Evolutionary conservation across 371 early-diverging fungal genomes (phyloP).

Genomic region (Apophysomyces ossiformis): DNA sequence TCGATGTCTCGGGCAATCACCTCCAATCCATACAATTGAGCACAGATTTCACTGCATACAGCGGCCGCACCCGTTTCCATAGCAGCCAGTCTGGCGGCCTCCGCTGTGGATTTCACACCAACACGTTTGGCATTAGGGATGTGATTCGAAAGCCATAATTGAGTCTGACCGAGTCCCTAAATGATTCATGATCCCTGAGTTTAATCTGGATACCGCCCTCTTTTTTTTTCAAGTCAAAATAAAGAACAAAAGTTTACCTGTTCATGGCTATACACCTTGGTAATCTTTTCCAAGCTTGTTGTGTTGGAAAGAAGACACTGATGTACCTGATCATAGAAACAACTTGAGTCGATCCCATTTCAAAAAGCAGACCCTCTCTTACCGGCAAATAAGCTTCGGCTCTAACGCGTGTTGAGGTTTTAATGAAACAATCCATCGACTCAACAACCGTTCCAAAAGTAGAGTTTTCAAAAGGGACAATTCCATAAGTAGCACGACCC

Average conservation of each 20-base stretch:
- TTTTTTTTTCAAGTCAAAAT: not conserved
- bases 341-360: too few relatives aligned
- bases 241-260: conserved; percentile 52
- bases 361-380: not conserved
- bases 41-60: conserved; percentile 81
- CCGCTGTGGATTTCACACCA: conserved; percentile 83
- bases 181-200: not conserved
- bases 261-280: conserved; percentile 90
- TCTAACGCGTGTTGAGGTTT: conserved; percentile 58
- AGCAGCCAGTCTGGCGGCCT: conserved; percentile 89
- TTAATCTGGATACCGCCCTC: not conserved
- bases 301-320: conserved; percentile 82
- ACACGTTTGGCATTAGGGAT: conserved; percentile 77
- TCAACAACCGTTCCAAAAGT: conserved; percentile 85
- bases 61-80: conserved; percentile 84
- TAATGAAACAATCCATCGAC: conserved; percentile 80
- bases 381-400: conserved; percentile 71
- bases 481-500: conserved; percentile 83
- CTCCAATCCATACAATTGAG: conserved; percentile 81
- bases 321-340: conserved; percentile 44
- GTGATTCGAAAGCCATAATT: conserved; percentile 71
- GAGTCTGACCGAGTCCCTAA: conserved; percentile 88
- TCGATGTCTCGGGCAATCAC: conserved; percentile 78
- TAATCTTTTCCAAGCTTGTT: conserved; percentile 58
- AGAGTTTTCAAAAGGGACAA: conserved; percentile 96